These are phyloP conservation scores for Raphanus sativus DNA, from an alignment of 345 rosid species.

Conservation along the genomic window DNA sequence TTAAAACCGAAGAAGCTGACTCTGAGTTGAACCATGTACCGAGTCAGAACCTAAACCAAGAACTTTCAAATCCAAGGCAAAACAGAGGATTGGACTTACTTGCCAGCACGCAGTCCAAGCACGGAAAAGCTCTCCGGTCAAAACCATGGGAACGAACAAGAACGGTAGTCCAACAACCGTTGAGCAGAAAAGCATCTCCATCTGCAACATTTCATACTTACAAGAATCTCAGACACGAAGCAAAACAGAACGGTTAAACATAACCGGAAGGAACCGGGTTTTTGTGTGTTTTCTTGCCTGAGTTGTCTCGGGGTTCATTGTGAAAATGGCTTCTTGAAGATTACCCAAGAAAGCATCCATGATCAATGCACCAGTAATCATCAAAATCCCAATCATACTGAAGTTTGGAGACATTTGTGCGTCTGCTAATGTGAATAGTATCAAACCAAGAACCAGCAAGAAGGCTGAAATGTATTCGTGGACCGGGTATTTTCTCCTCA, in stretches of 20 bases:
- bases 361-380: slow-evolving; percentile 84
- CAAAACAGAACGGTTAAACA: not conserved
- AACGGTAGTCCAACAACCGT: slow-evolving; percentile 90
- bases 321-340: slow-evolving; percentile 91
- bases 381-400: slow-evolving; percentile 73
- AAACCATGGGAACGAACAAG: slow-evolving; percentile 86
- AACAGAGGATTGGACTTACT: slow-evolving; percentile 45
- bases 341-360: slow-evolving; percentile 95
- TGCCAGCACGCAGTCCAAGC: slow-evolving; percentile 95
- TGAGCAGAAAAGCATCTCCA: slow-evolving; percentile 95
- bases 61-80: not conserved
- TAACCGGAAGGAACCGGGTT: not conserved
- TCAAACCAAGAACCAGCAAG: slow-evolving; percentile 82
- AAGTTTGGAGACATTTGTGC: slow-evolving; percentile 93
- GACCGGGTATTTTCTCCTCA: slow-evolving; percentile 78
- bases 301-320: slow-evolving; percentile 87
- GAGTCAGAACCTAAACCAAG: slow-evolving; percentile 8
- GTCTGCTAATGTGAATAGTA: slow-evolving; percentile 90
- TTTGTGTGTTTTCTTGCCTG: slow-evolving; percentile 47
- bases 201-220: slow-evolving; percentile 44
- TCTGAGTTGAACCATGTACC: not conserved
- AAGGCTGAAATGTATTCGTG: slow-evolving; percentile 82
- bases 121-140: slow-evolving; percentile 88
- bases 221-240: not conserved
- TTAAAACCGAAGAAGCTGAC: slow-evolving; percentile 6